phyloP scores from a whole-genome alignment of 2,329 filamentous ascomycete genomes.

The Pyricularia sp. region DNA sequence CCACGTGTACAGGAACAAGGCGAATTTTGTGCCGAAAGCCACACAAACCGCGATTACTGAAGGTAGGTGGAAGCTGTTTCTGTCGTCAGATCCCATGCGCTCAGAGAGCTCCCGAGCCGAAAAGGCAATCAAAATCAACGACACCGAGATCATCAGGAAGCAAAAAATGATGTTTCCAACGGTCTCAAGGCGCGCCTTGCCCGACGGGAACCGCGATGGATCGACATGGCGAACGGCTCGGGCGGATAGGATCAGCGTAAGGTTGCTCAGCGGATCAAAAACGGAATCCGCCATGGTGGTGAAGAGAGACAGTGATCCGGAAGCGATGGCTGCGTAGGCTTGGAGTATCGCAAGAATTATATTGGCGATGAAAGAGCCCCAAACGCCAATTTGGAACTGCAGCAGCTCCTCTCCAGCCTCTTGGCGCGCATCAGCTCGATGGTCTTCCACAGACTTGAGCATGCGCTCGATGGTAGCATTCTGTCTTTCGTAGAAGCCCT shows the following conservation, averaged over 20 bases:
- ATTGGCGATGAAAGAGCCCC: conserved; percentile 69
- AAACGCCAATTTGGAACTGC: conserved; percentile 58
- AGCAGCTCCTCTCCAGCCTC: conserved; percentile 74
- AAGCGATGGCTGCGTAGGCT: conserved; percentile 78
- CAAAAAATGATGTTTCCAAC: conserved; percentile 95
- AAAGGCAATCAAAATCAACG: conserved; percentile 85
- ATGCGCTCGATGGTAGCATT: conserved; percentile 91
- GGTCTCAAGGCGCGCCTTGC: conserved; percentile 89
- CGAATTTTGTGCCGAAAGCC: conserved; percentile 78
- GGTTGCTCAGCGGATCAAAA: conserved; percentile 84
- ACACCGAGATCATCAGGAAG: conserved; percentile 90
- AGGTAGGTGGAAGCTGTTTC: conserved; percentile 65
- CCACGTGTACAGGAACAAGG: conserved; percentile 87
- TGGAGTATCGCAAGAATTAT: conserved; percentile 70
- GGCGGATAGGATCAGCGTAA: conserved; percentile 78
- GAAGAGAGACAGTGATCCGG: conserved; percentile 88
- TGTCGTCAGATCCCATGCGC: conserved; percentile 36
- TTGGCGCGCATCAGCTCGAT: conserved; percentile 71
- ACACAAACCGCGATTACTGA: conserved; percentile 77
- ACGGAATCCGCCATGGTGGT: conserved; percentile 95
- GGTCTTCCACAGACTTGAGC: conserved; percentile 88
- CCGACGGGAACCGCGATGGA: conserved; percentile 75
- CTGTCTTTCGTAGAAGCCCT: conserved; percentile 80
- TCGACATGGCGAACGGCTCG: conserved; percentile 86
- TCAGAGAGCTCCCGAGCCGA: conserved; percentile 61